These are phyloP conservation scores for Teratosphaeria nubilosa DNA, from an alignment of 2,329 filamentous ascomycete genomes.

Conservation along the genomic window DNA sequence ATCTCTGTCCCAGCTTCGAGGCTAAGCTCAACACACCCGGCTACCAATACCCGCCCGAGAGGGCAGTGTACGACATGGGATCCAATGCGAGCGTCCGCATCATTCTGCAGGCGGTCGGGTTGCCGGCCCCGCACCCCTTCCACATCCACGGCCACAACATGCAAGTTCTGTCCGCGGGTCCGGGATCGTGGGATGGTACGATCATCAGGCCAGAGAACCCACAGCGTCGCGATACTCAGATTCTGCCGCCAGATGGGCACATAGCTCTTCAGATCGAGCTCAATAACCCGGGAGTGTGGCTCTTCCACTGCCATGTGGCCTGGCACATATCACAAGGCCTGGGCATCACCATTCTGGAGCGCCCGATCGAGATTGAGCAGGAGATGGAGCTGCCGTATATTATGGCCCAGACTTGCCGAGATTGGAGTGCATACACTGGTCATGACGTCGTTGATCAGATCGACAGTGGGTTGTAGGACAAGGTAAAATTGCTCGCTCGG, in stretches of 20 bases:
- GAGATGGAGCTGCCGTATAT: constrained; percentile 25
- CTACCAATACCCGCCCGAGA: constrained; percentile 7
- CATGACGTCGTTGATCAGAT: constrained; percentile 40
- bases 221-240: constrained; percentile 19
- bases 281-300: constrained; percentile 45
- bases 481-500: not conserved
- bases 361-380: constrained; percentile 3
- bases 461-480: constrained; percentile 41
- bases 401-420: constrained; percentile 41
- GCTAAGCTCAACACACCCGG: constrained; percentile 12
- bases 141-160: constrained; percentile 25
- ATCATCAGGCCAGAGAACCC: constrained; percentile 20
- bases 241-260: constrained; percentile 15
- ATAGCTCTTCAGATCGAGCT: constrained; percentile 33
- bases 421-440: constrained; percentile 42
- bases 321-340: constrained; percentile 15
- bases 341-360: constrained; percentile 12
- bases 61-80: constrained; percentile 39
- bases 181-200: constrained; percentile 18
- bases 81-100: constrained; percentile 46
- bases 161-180: constrained; percentile 16
- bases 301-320: constrained; percentile 12
- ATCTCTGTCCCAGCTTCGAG: constrained; percentile 6
- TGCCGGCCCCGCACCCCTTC: constrained; percentile 19
- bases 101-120: constrained; percentile 36